Conservation (phyloP, 805 yeast species). For the Candida endomychidarum region DNA sequence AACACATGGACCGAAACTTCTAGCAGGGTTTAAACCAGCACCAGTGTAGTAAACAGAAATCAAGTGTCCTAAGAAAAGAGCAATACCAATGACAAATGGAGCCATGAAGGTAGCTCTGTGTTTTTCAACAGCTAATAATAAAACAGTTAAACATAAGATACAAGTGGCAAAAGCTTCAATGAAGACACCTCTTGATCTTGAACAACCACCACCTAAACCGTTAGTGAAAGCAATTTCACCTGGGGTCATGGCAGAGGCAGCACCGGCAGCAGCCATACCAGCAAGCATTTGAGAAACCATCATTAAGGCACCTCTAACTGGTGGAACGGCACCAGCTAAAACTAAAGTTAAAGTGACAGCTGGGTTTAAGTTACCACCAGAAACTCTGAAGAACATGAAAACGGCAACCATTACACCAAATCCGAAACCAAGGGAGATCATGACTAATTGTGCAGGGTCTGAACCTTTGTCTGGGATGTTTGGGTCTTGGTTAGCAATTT, state of each 20-base stretch:
- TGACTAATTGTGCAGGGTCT: slow-evolving; percentile 65
- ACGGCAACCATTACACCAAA: slow-evolving; percentile 78
- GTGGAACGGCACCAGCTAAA: slow-evolving; percentile 72
- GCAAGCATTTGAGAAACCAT: slow-evolving; percentile 70
- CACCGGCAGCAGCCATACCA: slow-evolving; percentile 92
- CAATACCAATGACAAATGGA: slow-evolving; percentile 79
- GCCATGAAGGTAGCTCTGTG: slow-evolving; percentile 74
- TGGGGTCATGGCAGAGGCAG: slow-evolving; percentile 82
- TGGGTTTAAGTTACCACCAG: slow-evolving; percentile 91
- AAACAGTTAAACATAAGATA: slow-evolving; percentile 70
- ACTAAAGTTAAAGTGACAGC: slow-evolving; percentile 77
- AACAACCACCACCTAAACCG: slow-evolving; percentile 67
- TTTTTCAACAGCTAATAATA: slow-evolving; percentile 82
- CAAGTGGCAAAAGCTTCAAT: slow-evolving; percentile 80
- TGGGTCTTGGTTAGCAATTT: slow-evolving; percentile 68
- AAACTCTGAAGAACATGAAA: slow-evolving; percentile 66
- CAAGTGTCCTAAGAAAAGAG: slow-evolving; percentile 80
- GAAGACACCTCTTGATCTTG: slow-evolving; percentile 73
- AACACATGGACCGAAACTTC: slow-evolving; percentile 81
- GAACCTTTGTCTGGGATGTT: slow-evolving; percentile 40
- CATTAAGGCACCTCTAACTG: slow-evolving; percentile 67
- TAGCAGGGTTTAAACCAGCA: slow-evolving; percentile 90
- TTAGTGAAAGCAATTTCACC: slow-evolving; percentile 73
- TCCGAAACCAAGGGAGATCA: slow-evolving; percentile 87
- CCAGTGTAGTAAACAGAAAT: slow-evolving; percentile 82